Evolutionary conservation across 2,329 filamentous ascomycete species (phyloP).

Genomic region (Aspergillus sp.): DNA sequence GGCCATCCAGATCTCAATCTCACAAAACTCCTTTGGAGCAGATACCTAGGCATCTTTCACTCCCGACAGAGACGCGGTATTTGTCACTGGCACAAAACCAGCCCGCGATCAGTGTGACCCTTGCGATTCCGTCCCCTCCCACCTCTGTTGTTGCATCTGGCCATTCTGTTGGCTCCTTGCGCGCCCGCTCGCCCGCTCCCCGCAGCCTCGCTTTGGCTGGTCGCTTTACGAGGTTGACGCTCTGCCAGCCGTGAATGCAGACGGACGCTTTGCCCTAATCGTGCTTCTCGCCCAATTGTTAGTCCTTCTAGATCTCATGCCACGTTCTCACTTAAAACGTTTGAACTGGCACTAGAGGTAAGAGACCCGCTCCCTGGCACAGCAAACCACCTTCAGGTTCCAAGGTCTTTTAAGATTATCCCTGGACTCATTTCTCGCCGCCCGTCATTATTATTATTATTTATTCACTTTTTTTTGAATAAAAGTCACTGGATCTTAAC

Average conservation of each 20-base stretch:
- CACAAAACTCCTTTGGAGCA: not conserved
- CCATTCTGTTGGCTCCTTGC: slow-evolving; percentile 9
- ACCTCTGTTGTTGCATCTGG: slow-evolving; percentile 4
- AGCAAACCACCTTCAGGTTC: slow-evolving; percentile 8
- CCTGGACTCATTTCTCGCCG: slow-evolving; percentile 3
- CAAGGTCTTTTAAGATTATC: slow-evolving; percentile 1
- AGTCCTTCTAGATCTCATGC: slow-evolving; percentile 25
- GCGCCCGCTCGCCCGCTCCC: slow-evolving; percentile 10
- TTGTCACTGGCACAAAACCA: not conserved
- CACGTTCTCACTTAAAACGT: slow-evolving; percentile 28
- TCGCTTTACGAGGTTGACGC: slow-evolving; percentile 18
- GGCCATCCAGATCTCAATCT: not conserved
- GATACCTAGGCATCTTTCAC: not conserved
- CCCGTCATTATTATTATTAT: slow-evolving; percentile 1
- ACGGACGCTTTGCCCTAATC: slow-evolving; percentile 25
- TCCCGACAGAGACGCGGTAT: not conserved
- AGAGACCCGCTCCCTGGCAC: slow-evolving; percentile 21
- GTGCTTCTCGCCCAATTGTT: slow-evolving; percentile 29
- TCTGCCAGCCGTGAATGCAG: slow-evolving; percentile 19
- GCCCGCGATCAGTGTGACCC: not conserved
- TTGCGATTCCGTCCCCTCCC: not conserved
- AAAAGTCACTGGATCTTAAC: not conserved
- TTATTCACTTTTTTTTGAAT: not conserved
- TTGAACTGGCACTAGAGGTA: slow-evolving; percentile 26
- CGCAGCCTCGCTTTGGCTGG: slow-evolving; percentile 19